Percentiles rank a stretch among this genome's conserved stretches.
Evolutionary conservation across 2,329 filamentous ascomycete species (phyloP).

Genomic region (Trichoderma sp.): DNA sequence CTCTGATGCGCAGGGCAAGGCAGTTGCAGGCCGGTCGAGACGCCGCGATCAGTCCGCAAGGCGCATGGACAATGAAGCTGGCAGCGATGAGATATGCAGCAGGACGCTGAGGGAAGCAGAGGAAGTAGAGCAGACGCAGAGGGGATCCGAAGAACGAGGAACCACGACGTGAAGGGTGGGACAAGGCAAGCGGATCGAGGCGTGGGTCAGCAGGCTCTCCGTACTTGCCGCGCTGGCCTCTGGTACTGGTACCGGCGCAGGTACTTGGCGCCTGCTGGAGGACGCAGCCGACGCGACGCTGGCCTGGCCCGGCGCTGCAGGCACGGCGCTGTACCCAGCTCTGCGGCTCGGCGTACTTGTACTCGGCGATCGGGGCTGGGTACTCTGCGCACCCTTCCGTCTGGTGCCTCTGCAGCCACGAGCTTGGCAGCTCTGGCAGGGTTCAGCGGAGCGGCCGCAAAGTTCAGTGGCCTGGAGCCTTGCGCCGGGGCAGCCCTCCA

Average conservation of each 20-base stretch:
- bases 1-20: neutral
- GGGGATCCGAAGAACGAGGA: neutral
- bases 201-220: conserved; percentile 20
- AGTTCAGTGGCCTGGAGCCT: conserved; percentile 17
- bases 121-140: neutral
- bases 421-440: conserved; percentile 15
- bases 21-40: neutral
- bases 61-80: neutral
- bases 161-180: conserved; percentile 3
- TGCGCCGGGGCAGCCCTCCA: neutral
- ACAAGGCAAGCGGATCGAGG: conserved; percentile 17
- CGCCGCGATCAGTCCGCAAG: neutral
- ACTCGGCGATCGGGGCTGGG: neutral
- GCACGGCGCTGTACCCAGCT: neutral
- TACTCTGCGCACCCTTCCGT: neutral
- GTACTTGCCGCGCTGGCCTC: conserved; percentile 17
- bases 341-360: neutral
- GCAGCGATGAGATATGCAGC: neutral
- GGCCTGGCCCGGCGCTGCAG: neutral
- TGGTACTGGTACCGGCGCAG: conserved; percentile 5
- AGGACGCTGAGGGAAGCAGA: neutral
- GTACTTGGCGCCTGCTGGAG: neutral
- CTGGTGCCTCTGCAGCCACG: conserved; percentile 7
- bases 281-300: neutral
- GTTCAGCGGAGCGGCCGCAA: conserved; percentile 18